Base-by-base conservation (phyloP, 2,329 filamentous ascomycete species). In the Periconia macrospinosa region DNA sequence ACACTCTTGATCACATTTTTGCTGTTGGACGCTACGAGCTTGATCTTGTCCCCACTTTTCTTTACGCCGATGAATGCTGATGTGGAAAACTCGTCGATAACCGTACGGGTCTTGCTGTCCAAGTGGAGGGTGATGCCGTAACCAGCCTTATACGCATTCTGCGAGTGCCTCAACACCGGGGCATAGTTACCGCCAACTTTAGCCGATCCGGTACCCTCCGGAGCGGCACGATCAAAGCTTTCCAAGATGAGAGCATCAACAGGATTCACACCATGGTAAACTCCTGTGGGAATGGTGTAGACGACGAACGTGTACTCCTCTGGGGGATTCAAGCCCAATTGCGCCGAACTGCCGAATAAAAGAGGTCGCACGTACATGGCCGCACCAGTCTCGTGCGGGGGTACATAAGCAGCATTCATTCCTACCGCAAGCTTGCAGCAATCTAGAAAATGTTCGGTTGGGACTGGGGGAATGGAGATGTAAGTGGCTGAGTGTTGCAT, bases 141-240 rank as follows among this genome's bases (percentile, higher is more conserved):
- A 30, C 93, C 93, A 55, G 91, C 84, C 17, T 80, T 78, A 53
- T 88, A 80, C 1, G 94, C 93, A 68, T 84, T 87, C 65, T 96
- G 92, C 69, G 90, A 95, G 82, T 91, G 92, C 52, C 89, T 82
- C 67, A 97, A 76, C 6, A 97, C 93, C 2, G 93, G 93, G 10
- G 92, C 93, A 71, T 97, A 97, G 78, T 97, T 97, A 14, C 93
- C 94, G 23, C 94, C 93, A 2, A 97, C 83, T 78, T 97, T 97
- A n/a, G 91, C 93, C 57, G 86, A 87, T 0, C 93, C 93, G 0
- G 90, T 95, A 1, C 93, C 93, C 65, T 92, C 86, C 1, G 94
- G 93, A n/a, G 93, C 93, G 0, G 92, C 85, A 30, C 93, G 90
- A 74, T 97, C 93, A 71, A 97, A 97, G 30, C 94, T 88, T 67